These are phyloP conservation scores for Fusarium xylarioides DNA, from an alignment of 2,329 filamentous ascomycete species.

Conservation along the genomic window DNA sequence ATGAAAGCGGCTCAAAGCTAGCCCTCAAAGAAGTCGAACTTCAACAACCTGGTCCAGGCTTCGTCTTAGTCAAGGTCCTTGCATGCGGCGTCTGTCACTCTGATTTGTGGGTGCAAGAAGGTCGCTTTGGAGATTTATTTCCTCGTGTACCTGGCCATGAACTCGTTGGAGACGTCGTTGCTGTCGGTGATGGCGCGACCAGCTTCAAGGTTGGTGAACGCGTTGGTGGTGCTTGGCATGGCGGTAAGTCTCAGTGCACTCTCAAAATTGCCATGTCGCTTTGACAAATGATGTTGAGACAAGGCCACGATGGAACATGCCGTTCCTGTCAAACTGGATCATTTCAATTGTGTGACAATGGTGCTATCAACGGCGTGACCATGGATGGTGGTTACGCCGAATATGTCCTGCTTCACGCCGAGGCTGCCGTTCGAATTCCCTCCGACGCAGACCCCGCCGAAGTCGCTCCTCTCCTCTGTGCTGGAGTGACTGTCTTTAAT, in stretches of 20 bases:
- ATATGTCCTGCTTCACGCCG: slow-evolving; percentile 67
- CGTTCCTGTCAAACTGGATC: slow-evolving; percentile 67
- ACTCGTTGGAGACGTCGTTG: slow-evolving; percentile 71
- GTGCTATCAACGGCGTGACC: slow-evolving; percentile 70
- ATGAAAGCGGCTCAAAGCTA: slow-evolving; percentile 60
- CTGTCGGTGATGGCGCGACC: slow-evolving; percentile 64
- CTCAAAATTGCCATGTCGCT: no score
- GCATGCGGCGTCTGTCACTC: slow-evolving; percentile 78
- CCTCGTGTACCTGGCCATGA: slow-evolving; percentile 76
- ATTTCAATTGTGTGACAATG: slow-evolving; percentile 74
- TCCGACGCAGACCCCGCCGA: slow-evolving; percentile 58
- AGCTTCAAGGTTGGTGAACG: slow-evolving; percentile 70
- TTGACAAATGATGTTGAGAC: no score
- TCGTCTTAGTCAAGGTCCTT: slow-evolving; percentile 75
- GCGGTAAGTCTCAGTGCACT: slow-evolving; percentile 22
- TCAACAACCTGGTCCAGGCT: slow-evolving; percentile 60
- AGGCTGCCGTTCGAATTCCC: slow-evolving; percentile 68
- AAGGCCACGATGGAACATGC: slow-evolving; percentile 68
- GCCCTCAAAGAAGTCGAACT: slow-evolving; percentile 67
- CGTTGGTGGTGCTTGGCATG: slow-evolving; percentile 62
- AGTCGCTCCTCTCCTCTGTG: slow-evolving; percentile 69
- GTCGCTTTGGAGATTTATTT: slow-evolving; percentile 62
- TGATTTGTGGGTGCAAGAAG: slow-evolving; percentile 60
- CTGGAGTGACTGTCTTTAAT: slow-evolving; percentile 73
- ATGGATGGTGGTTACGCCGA: slow-evolving; percentile 74